Evolutionary conservation across 2,329 filamentous ascomycete species (phyloP).

Genomic region (Aspergillus proliferans): DNA sequence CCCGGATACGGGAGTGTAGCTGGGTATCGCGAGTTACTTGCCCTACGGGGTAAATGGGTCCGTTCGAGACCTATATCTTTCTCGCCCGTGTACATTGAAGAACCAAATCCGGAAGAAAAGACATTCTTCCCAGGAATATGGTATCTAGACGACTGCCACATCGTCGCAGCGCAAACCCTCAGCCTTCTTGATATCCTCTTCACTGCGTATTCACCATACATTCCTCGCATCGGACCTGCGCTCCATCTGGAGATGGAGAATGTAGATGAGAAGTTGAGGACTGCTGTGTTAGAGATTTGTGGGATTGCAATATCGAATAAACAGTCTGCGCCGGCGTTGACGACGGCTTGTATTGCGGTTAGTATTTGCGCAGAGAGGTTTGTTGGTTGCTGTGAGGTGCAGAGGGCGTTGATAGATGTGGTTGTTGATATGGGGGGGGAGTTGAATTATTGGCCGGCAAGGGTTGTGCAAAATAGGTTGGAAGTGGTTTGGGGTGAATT

Average conservation of each 20-base stretch:
- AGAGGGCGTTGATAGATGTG: slow-evolving; percentile 22
- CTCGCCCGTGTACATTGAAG: slow-evolving; percentile 48
- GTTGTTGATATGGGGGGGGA: slow-evolving; percentile 4
- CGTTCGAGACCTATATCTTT: slow-evolving; percentile 34
- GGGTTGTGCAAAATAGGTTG: no score
- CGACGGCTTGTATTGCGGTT: slow-evolving; percentile 32
- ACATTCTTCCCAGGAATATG: slow-evolving; percentile 52
- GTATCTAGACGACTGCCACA: slow-evolving; percentile 52
- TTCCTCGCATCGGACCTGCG: slow-evolving; percentile 17
- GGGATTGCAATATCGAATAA: slow-evolving; percentile 55
- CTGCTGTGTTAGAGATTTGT: slow-evolving; percentile 49
- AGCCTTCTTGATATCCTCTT: slow-evolving; percentile 53
- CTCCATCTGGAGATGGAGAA: slow-evolving; percentile 8
- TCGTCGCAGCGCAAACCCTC: slow-evolving; percentile 55
- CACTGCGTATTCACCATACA: slow-evolving; percentile 46
- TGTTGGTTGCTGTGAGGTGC: slow-evolving; percentile 18
- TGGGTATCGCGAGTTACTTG: slow-evolving; percentile 38
- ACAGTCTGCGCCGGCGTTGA: slow-evolving; percentile 51
- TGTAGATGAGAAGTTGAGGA: slow-evolving; percentile 14
- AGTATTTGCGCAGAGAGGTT: slow-evolving; percentile 30
- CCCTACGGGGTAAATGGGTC: slow-evolving; percentile 24
- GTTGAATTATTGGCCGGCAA: neutral
- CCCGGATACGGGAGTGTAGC: slow-evolving; percentile 31
- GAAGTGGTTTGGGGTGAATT: no score
- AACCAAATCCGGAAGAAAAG: slow-evolving; percentile 23